Evolutionary conservation across 495 filamentous ascomycete genomes (phyloP).

Genomic region (Trichoderma parareesei): DNA sequence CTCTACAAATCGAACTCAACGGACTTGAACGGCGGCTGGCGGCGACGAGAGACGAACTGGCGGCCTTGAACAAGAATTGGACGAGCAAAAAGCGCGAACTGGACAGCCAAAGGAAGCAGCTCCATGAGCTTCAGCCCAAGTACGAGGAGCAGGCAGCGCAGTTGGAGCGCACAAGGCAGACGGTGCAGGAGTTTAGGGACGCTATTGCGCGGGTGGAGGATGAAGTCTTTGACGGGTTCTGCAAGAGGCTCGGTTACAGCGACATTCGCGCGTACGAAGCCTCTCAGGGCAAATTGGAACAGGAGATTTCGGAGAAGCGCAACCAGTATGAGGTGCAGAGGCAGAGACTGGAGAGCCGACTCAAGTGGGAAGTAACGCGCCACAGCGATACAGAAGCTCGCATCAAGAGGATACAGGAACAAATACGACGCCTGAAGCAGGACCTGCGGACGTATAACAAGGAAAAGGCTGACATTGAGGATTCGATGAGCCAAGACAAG

Average conservation of each 20-base stretch:
- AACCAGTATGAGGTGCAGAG: slow-evolving; percentile 80
- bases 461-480: slow-evolving; percentile 66
- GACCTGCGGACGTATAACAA: slow-evolving; percentile 60
- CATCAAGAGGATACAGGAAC: slow-evolving; percentile 56
- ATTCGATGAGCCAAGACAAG: slow-evolving; percentile 59
- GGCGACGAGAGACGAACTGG: slow-evolving; percentile 66
- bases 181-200: slow-evolving; percentile 61
- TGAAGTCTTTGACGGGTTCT: slow-evolving; percentile 80
- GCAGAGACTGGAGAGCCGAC: slow-evolving; percentile 66
- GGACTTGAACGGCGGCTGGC: slow-evolving; percentile 72
- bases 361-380: slow-evolving; percentile 68
- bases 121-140: slow-evolving; percentile 69
- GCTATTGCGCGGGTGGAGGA: slow-evolving; percentile 82
- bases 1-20: slow-evolving; percentile 66
- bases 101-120: slow-evolving; percentile 57
- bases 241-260: slow-evolving; percentile 74
- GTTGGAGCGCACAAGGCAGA: slow-evolving; percentile 59
- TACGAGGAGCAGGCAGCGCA: slow-evolving; percentile 60
- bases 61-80: slow-evolving; percentile 76
- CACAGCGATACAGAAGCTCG: slow-evolving; percentile 60
- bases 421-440: slow-evolving; percentile 53
- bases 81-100: slow-evolving; percentile 79
- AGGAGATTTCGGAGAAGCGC: slow-evolving; percentile 79
- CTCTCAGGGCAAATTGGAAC: slow-evolving; percentile 83
- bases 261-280: slow-evolving; percentile 89